Conservation (phyloP, 768 basidiomycete genomes). For the Melanogaster broomeanus region DNA sequence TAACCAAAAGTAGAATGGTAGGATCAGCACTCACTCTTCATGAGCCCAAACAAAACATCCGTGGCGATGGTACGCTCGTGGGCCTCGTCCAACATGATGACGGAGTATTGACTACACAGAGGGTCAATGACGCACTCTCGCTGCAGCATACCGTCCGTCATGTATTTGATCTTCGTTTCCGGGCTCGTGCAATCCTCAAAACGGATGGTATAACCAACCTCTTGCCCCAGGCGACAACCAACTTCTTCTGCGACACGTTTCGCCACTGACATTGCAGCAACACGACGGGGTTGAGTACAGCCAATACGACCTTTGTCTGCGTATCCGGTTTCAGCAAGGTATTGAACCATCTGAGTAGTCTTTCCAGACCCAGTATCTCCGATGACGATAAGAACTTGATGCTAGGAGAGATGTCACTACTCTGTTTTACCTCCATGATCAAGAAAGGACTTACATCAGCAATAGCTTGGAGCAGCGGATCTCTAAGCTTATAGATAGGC, state of each 20-base stretch:
- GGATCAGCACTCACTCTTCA: conserved; percentile 54
- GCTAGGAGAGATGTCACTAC: conserved; percentile 21
- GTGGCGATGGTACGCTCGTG: conserved; percentile 99
- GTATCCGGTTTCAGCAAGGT: conserved; percentile 92
- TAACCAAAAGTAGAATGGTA: not conserved
- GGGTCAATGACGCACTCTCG: conserved; percentile 97
- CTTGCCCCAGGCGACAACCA: conserved; percentile 94
- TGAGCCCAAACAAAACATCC: conserved; percentile 92
- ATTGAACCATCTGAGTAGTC: conserved; percentile 99
- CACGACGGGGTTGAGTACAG: conserved; percentile 98
- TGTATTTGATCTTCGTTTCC: conserved; percentile 99
- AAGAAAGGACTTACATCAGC: conserved; percentile 63
- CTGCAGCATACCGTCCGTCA: conserved; percentile 99
- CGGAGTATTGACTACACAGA: conserved; percentile 88
- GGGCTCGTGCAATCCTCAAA: conserved; percentile 99
- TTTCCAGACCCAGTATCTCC: conserved; percentile 99
- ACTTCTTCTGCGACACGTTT: conserved; percentile 99
- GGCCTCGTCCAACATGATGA: conserved; percentile 98
- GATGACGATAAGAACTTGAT: conserved; percentile 97
- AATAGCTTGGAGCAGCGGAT: conserved; percentile 87
- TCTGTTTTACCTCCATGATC: not conserved
- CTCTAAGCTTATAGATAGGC: conserved; percentile 94
- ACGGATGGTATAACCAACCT: conserved; percentile 98
- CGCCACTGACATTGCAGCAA: conserved; percentile 98
- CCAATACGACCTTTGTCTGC: conserved; percentile 91